Evolutionary conservation across 2,329 filamentous ascomycete genomes (phyloP), one percentile per base, ranked within the genome.

Genomic region (Colletotrichum spaethianum): DNA sequence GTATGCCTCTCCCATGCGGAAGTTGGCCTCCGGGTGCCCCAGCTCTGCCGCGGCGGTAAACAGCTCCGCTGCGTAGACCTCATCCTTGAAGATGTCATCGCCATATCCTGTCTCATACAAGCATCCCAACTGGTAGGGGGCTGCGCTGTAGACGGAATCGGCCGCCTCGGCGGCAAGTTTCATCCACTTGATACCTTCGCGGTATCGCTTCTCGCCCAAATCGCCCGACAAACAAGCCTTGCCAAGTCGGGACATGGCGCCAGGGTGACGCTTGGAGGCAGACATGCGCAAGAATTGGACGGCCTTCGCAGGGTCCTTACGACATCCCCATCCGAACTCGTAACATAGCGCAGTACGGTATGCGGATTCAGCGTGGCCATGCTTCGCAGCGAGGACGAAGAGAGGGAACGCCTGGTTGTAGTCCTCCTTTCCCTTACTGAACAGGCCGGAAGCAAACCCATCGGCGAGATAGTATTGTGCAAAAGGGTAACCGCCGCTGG

Each of bases 381-480:
- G 96, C 84, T 98, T 99, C 78, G 94, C 96, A 11, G 96, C 96
- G 20, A 96, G 90, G 46, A 98, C 89, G 80, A 99, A 99, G 38
- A 98, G 90, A 11, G 94, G 93, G 79, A 98, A 98, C 0, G 96
- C 95, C 50, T 93, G 92, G 79, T 95, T 94, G 80, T 97, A 93
- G 80, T 99, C 96, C 78, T 94, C 92, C 79, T 96, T 97, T 73
- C 94, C 94, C 82, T 98, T 98, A 84, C 91, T 97, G 83, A 99
- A 98, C 31, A 99, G 86, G 0, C 96, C 96, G 7, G 96, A 98
- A 2, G 95, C 94, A 80, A 94, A 98, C 1, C 96, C 96, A 80
- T 99, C 96, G 26, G 92, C 96, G 16, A 99, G 90, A 81, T 98
- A 98, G 84, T 99, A 99, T 81, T 99, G 96, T 4, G 96, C 96